Evolutionary conservation across 2,329 filamentous ascomycete species (phyloP), one percentile per base, ranked within the genome.

Genomic region (Emmonsia crescens): DNA sequence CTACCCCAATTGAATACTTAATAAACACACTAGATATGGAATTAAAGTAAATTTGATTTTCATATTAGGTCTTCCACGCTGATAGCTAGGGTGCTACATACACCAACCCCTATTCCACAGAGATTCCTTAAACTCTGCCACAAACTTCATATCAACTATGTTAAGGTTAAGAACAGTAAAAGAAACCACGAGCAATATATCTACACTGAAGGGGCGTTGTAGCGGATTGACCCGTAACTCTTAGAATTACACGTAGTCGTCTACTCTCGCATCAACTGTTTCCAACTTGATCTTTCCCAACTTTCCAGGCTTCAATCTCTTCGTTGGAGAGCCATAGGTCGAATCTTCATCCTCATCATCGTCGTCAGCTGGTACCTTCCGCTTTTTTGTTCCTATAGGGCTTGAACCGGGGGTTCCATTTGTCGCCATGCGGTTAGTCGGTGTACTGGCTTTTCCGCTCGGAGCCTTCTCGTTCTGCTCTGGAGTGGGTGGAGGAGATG

Each of bases 241-340:
- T 10, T 38, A 42, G 2, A n/a, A 38, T 51, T 36, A 29, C 14
- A 46, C 21, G 38, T 61, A 60, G 63, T 71, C 69, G 64, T 65
- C 69, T 21, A 66, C 67, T 31, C 70, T 68, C 0, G 63, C 59
- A 24, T 67, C 44, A 0, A 64, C 61, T 1, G 65, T 65, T 24
- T 71, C 70, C 71, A 0, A 36, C 64, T 55, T 33, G 9, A 36
- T 55, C 10, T 55, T 27, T 27, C 19, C 33, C 12, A 5, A 16
- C 12, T 55, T 38, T 55, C 29, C 19, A 1, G 12, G 33, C 19
- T 40, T 55, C n/a, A 6, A 24, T 55, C 33, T 38, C 16, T 55
- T 38, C n/a, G 12, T 33, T 38, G 8, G 31, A 12, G 31, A 36
- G 33, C 12, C n/a, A 24, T 16, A 38, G 24, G 5, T 46, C 3